Base-by-base conservation (phyloP, 2,329 filamentous ascomycete species). In the Penicillium corylophilum region DNA sequence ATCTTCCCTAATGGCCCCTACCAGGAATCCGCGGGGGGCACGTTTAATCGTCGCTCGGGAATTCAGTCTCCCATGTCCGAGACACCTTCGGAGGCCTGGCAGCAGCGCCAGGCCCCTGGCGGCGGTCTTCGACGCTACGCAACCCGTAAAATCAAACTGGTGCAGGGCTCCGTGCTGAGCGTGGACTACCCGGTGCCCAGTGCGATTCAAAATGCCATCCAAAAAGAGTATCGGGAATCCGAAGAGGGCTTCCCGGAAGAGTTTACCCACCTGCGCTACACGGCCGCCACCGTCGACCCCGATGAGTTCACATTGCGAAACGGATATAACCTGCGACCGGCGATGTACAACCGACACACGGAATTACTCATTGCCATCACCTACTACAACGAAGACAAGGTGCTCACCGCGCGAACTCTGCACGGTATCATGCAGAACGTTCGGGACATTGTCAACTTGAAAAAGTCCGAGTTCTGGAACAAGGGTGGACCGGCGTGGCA, bases 381-480 rank as follows among this genome's bases (percentile, higher is more conserved):
- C 56, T 96, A 96, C 79, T 99, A 97, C 81, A 97, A 97, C 77
- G 93, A 97, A 81, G 94, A 97, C 78, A 97, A 97, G 79, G 85
- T 90, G 28, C 80, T 99, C 61, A 89, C 94, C 16, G 82, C 93
- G 46, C 86, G 93, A 74, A 99, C 94, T 1, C 80, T 97, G 48
- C 93, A 97, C 74, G 90, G 92, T 78, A 90, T 96, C 44, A 96
- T 97, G 93, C 91, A 96, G 73, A 96, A 96, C 72, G 93, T 96
- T 65, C 88, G 92, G 55, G 93, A 97, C 68, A 97, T 97, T 71
- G 92, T 96, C 68, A 96, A 96, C 76, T 81, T 96, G 61, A 96
- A 96, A 77, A 96, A 95, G 77, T 96, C 93, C 18, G 92, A 94
- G 65, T 97, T 97, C 79, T 97, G 93, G 93, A 96, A 96, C 79